A percentile compares a stretch with the other conserved stretches of the same genome.
phyloP scores from a whole-genome alignment of 1,284 basidiomycete species.

The Ceratobasidium sp. region DNA sequence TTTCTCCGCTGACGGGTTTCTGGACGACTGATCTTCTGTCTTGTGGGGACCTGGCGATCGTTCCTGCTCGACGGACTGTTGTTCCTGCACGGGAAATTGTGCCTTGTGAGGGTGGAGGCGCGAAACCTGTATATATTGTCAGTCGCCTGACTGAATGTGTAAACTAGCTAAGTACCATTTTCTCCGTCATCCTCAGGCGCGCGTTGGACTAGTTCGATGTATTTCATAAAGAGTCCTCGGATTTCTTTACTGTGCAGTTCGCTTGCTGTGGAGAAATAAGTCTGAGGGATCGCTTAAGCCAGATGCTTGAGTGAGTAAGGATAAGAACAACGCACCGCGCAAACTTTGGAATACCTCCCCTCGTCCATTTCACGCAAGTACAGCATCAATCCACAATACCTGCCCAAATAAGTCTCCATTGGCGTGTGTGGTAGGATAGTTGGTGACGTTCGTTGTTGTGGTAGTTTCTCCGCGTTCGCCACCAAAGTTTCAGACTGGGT shows the following conservation, averaged over 20 bases:
- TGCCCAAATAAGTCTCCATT: slow-evolving; percentile 86
- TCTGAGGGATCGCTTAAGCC: slow-evolving; percentile 62
- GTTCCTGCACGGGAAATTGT: slow-evolving; percentile 60
- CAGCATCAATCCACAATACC: slow-evolving; percentile 91
- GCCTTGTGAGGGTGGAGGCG: slow-evolving; percentile 60
- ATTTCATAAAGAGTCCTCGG: slow-evolving; percentile 74
- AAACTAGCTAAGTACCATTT: slow-evolving; percentile 66
- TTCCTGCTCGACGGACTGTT: slow-evolving; percentile 78
- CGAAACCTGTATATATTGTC: slow-evolving; percentile 58
- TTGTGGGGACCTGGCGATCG: slow-evolving; percentile 77
- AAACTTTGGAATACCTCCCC: slow-evolving; percentile 83
- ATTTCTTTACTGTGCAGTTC: slow-evolving; percentile 86
- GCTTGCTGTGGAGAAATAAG: slow-evolving; percentile 88
- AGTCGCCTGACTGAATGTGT: slow-evolving; percentile 41
- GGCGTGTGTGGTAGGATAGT: slow-evolving; percentile 71
- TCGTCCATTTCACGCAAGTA: slow-evolving; percentile 98
- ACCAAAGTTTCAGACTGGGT: slow-evolving; percentile 58
- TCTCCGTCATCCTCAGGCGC: slow-evolving; percentile 78
- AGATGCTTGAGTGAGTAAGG: background rate
- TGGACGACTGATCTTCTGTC: slow-evolving; percentile 66
- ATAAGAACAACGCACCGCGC: slow-evolving; percentile 72
- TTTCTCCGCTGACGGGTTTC: slow-evolving; percentile 66
- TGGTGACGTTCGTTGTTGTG: slow-evolving; percentile 44
- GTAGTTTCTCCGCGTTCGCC: slow-evolving; percentile 54
- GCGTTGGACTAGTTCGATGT: slow-evolving; percentile 75